Evolutionary conservation across 495 filamentous ascomycete species (phyloP), one percentile per base, ranked within the genome.

Genomic region (Aspergillus homomorphus): DNA sequence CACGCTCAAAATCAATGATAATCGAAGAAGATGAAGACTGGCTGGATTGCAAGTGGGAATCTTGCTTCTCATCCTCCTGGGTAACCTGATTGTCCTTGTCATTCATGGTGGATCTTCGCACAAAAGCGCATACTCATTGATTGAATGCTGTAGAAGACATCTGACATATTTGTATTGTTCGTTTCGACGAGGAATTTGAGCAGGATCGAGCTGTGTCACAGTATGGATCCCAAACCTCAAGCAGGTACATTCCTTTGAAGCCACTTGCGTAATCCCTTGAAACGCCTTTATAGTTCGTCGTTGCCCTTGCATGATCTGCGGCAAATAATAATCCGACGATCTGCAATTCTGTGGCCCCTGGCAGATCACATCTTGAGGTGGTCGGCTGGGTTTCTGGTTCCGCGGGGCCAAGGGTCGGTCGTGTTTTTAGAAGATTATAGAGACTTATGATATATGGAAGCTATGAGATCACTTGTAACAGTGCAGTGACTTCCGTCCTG

Each of bases 291-390:
- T 12, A 21, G n/a, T 50, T 10, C 15, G 15, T 12, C 20, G 9
- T 3, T 19, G 46, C 46, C 46, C 46, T 50, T 50, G 46, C 46
- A 50, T 50, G 46, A 50, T 50, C 46, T 26, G 5, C 46, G 26
- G 3, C 26, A 28, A 28, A 28, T 28, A 9, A 28, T 28, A 28
- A 28, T 9, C 26, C 9, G 3, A 9, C 9, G 26, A 28, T 28
- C 26, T 28, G 26, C 26, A 28, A 28, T 28, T 26, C 15, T 21
- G 21, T 22, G 1, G 23, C 46, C 46, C 46, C 46, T 50, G 46
- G 15, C 20, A 15, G 5, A 24, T 15, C 46, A 23, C 46, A 50
- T 50, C 15, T 24, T 16, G 45, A 28, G 26, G 26, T 4, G 26
- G 26, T 28, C 26, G 3, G 26, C 26, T 9, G 26, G 26, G 9